phyloP scores from a whole-genome alignment of 2,329 filamentous ascomycete genomes.

The Trichoderma oligosporum region DNA sequence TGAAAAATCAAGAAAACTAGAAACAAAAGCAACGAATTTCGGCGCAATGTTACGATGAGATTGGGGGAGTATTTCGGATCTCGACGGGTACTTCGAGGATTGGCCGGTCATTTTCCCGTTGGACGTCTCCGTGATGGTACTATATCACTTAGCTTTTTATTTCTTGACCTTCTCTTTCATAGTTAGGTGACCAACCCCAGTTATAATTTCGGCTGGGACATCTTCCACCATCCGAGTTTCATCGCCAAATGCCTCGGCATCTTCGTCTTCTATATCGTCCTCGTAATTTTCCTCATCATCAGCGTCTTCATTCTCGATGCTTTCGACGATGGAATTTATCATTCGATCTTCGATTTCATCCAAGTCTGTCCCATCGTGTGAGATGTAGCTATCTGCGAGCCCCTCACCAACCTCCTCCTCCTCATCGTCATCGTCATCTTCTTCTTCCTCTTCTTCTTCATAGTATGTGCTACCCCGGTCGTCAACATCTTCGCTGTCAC shows the following conservation, averaged over 20 bases:
- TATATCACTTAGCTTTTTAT: conserved; percentile 30
- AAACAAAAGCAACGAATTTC: no score
- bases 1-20: neutral
- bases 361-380: conserved; percentile 46
- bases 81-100: conserved; percentile 27
- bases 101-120: conserved; percentile 16
- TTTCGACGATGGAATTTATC: conserved; percentile 7
- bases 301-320: conserved; percentile 35
- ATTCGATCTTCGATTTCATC: conserved; percentile 39
- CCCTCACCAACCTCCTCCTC: conserved; percentile 41
- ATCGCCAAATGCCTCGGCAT: conserved; percentile 20
- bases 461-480: conserved; percentile 43
- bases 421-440: conserved; percentile 27
- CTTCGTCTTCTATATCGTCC: conserved; percentile 23
- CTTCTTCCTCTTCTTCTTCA: conserved; percentile 41
- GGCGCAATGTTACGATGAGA: neutral
- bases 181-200: conserved; percentile 53
- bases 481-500: conserved; percentile 55
- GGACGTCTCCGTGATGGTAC: conserved; percentile 18
- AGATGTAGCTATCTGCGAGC: conserved; percentile 55
- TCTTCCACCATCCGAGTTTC: conserved; percentile 40
- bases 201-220: conserved; percentile 54
- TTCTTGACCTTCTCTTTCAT: conserved; percentile 39
- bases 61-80: conserved; percentile 26
- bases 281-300: conserved; percentile 30